A percentile compares a stretch with the other conserved stretches of the same genome.
Evolutionary conservation across 108 stramenopile genomes (phyloP).

Genomic region (Parmales sp.): DNA sequence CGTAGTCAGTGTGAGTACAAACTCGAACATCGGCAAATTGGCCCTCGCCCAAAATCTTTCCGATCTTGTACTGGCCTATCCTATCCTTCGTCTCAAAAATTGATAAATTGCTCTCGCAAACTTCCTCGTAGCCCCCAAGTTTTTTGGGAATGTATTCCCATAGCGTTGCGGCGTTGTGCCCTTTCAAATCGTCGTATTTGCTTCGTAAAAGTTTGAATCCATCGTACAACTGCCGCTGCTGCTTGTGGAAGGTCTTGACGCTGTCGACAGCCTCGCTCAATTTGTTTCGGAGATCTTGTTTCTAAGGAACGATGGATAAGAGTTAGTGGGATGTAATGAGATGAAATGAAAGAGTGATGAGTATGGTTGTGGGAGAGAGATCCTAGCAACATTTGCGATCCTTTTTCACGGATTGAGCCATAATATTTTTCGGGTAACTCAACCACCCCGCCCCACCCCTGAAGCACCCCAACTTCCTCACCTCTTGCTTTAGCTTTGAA

Average conservation of each 20-base stretch:
- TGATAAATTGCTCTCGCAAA: not conserved
- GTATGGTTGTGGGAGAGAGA: no score
- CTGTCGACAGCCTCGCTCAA: not conserved
- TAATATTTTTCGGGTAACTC: no score
- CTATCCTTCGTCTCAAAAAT: constrained; percentile 6
- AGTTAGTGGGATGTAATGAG: no score
- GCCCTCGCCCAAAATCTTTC: constrained; percentile 26
- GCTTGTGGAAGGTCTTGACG: constrained; percentile 15
- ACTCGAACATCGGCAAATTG: constrained; percentile 25
- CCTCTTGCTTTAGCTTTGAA: no score
- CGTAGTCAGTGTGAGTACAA: not conserved
- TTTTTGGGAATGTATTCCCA: constrained; percentile 21
- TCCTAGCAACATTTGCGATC: no score
- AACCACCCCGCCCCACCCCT: no score
- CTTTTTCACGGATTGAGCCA: no score
- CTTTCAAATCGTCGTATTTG: constrained; percentile 28
- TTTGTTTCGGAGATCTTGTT: not conserved
- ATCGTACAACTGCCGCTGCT: constrained; percentile 21
- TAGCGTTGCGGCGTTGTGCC: constrained; percentile 15
- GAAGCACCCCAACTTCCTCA: no score
- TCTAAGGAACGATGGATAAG: no score
- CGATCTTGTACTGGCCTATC: constrained; percentile 21
- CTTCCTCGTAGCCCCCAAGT: constrained; percentile 12
- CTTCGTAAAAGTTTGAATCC: constrained; percentile 20
- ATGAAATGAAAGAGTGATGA: no score